Evolutionary conservation across 305 asterid species (phyloP), one percentile per base, ranked within the genome.

Genomic region (Solanum hybrid): DNA sequence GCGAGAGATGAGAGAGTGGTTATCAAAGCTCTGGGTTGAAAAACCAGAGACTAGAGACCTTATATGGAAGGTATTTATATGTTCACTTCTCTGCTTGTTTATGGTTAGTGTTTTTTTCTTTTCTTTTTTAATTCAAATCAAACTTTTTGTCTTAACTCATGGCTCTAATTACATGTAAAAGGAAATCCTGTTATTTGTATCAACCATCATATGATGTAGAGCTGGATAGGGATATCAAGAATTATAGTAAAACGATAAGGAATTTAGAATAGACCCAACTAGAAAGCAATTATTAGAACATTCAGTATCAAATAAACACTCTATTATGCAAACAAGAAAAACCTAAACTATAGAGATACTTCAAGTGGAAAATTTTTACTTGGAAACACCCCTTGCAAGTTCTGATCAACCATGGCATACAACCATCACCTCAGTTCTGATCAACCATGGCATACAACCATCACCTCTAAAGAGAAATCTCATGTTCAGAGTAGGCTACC

Each of bases 1-100:
- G 90, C 93, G 99, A 90, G 98, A 97, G 95, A 93, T 97, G 98
- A 93, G 99, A 93, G 97, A 91, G 90, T 97, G 99, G 99, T 91
- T 96, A 80, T 92, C 93, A 88, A 97, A 93, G 92, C 99, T 96
- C 88, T 97, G 99, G 99, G 91, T 92, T 82, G 92, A 91, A 90
- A 95, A 94, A 91, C 98, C 98, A 61, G 96, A 86, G 89, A 93
- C 93, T 82, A 93, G 99, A 92, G 98, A 95, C 92, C 95, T 96
- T 87, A 92, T 96, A 90, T 97, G 99, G 99, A 96, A 95, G 99
- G 99, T 97, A 95, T 78, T 37, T 34, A 80, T 74, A 46, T 80
- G 87, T 90, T 90, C 77, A 88, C 83, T 90, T 91, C 86, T 67
- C 77, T 81, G 89, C 75, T 71, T 89, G 73, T 87, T 64, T 89